Evolutionary conservation across 768 basidiomycete species (phyloP), one percentile per base, ranked within the genome.

Genomic region (Auricularia heimuer): DNA sequence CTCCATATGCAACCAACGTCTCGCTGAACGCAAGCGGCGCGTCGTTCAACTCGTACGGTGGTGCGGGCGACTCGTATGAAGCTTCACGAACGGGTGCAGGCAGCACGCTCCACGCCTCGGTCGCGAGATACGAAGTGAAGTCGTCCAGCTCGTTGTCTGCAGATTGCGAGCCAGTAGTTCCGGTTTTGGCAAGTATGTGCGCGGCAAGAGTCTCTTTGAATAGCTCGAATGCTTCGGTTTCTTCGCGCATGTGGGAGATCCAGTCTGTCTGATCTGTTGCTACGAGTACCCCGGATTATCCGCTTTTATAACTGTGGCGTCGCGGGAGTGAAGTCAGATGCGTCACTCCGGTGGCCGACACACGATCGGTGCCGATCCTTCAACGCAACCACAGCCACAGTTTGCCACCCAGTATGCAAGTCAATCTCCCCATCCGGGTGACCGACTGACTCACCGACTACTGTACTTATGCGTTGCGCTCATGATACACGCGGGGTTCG

Each of bases 51-150:
- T 78, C 74, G 6, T 78, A 76, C 0, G 76, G 61, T 1, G 62
- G 63, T 8, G 67, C 14, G 12, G 74, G 73, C 2, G 71, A 74
- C 60, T 79, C 79, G 71, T 80, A 77, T 10, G 81, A 76, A 0
- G 79, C 78, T 0, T 65, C 65, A 45, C 74, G 77, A 6, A 82
- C 67, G 3, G 68, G 18, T 3, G 29, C 11, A 2, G 83, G 80
- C 3, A 85, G 72, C 8, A 72, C 69, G 14, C 75, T 65, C 83
- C 83, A 85, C 3, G 78, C 71, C 71, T 85, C 83, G 3, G 73
- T 66, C 2, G 82, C 81, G 8, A 85, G 79, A 67, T 83, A 86
- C 0, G 76, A 75, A 0, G 79, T 72, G 68, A 85, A 85, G 1
- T 86, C 85, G 71, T 82, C 81, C 1, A 85, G 75, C 4, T 77